Conservation (phyloP, 305 asterid genomes). For the Fraxinus xanthoxyloides region DNA sequence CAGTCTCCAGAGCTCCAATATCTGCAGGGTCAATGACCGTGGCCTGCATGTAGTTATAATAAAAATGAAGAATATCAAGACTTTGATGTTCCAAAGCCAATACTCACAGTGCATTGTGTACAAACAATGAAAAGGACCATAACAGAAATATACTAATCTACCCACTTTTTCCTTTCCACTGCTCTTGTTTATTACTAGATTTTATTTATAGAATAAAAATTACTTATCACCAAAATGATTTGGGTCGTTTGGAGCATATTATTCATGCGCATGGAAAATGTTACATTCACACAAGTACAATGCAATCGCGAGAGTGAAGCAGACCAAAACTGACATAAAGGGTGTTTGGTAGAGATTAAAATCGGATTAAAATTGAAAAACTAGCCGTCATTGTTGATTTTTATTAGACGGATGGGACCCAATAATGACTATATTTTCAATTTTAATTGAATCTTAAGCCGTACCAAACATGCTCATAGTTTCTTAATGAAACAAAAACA, state of each 20-base stretch:
- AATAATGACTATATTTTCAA: too few relatives aligned
- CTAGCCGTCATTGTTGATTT: too few relatives aligned
- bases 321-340: background rate
- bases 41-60: constrained; percentile 54
- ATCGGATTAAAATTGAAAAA: too few relatives aligned
- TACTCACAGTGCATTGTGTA: constrained; percentile 5
- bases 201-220: background rate
- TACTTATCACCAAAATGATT: background rate
- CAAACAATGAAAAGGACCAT: background rate
- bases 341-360: too few relatives aligned
- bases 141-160: background rate
- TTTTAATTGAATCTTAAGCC: too few relatives aligned
- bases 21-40: constrained; percentile 98
- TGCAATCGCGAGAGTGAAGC: background rate
- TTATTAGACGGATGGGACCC: too few relatives aligned
- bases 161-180: background rate
- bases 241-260: background rate
- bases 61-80: constrained; percentile 17
- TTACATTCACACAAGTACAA: background rate
- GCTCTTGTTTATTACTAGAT: background rate
- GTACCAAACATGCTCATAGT: too few relatives aligned
- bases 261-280: background rate
- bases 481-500: background rate
- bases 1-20: constrained; percentile 78
- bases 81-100: background rate